Base-by-base conservation (phyloP, 2,329 filamentous ascomycete genomes). In the Cadophora malorum region DNA sequence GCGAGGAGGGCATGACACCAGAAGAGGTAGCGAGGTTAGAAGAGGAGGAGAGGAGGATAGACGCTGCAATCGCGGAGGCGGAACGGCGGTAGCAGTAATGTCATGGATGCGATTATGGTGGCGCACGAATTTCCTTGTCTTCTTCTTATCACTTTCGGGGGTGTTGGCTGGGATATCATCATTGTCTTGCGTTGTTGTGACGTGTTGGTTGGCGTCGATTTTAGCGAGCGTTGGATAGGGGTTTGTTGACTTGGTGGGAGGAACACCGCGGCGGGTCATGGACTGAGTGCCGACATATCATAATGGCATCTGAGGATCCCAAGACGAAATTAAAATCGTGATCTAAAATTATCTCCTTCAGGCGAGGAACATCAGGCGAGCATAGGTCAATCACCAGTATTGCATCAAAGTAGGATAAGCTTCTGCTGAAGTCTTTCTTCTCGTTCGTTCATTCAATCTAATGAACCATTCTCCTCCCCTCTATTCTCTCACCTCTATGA, bases 1-100 rank as follows among this genome's bases (percentile, higher is more conserved):
- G 67, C 2, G 72, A 73, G 47, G 69, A 72, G 49, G 71, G 72
- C 4, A 74, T 76, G 72, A 75, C 67, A 38, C 63, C 69, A 0
- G 75, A 75, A 7, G 75, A 77, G 56, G 52, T 73, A 3, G 71
- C 69, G 64, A 67, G 71, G 66, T 62, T 75, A 59, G 75, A 76
- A 47, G 75, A 77, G 25, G 75, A 77, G 56, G 75, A 77, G 70
- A 71, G 74, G 66, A 73, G 71, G 61, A 76, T 76, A 23, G 75
- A 76, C 66, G 72, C 70, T 50, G 75, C 75, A 38, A 76, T 76
- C 64, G 75, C 73, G 52, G 74, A 74, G 35, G 72, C 74, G 21
- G 75, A 66, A 25, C 61, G 71, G 47, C 61, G 70, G 65, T 66
- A 53, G 49, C 55, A 67, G 21, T 35, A 58, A 23, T 21, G 5